Conservation (phyloP, 2,329 filamentous ascomycete genomes). For the Raffaelea arxii region DNA sequence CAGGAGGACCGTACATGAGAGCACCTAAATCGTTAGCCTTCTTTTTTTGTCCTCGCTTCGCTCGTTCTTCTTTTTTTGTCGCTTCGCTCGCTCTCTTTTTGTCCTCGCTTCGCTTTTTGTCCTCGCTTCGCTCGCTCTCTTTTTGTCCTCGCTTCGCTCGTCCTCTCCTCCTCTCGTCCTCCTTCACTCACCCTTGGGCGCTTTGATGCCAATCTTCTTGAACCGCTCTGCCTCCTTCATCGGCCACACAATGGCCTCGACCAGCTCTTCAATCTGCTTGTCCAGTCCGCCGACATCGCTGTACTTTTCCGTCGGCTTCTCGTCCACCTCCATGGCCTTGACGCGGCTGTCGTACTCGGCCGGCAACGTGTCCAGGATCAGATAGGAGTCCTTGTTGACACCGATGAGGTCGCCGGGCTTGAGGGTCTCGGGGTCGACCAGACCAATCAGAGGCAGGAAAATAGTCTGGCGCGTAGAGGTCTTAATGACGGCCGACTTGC, state of each 20-base stretch:
- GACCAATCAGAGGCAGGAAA: constrained; percentile 91
- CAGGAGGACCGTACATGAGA: constrained; percentile 92
- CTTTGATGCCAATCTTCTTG: constrained; percentile 99
- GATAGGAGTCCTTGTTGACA: constrained; percentile 98
- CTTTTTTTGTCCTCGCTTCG: too few relatives aligned
- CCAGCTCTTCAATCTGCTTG: constrained; percentile 98
- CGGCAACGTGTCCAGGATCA: constrained; percentile 90
- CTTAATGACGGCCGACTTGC: constrained; percentile 98
- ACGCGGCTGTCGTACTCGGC: constrained; percentile 98
- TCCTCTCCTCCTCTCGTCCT: too few relatives aligned
- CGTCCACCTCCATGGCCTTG: constrained; percentile 99
- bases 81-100: too few relatives aligned
- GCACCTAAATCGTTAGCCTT: constrained; percentile 52
- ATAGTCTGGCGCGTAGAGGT: constrained; percentile 98
- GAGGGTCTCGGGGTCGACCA: constrained; percentile 89
- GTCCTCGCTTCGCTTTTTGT: too few relatives aligned
- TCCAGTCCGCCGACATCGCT: constrained; percentile 94
- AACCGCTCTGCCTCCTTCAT: constrained; percentile 99
- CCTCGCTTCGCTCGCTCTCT: too few relatives aligned
- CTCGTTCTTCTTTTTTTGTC: not conserved
- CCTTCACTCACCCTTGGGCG: constrained; percentile 69
- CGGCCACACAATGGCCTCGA: constrained; percentile 97
- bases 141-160: too few relatives aligned
- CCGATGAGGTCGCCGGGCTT: constrained; percentile 96
- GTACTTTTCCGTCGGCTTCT: constrained; percentile 99